Conservation (phyloP, 1,284 basidiomycete species). For the Vanrija sp. region DNA sequence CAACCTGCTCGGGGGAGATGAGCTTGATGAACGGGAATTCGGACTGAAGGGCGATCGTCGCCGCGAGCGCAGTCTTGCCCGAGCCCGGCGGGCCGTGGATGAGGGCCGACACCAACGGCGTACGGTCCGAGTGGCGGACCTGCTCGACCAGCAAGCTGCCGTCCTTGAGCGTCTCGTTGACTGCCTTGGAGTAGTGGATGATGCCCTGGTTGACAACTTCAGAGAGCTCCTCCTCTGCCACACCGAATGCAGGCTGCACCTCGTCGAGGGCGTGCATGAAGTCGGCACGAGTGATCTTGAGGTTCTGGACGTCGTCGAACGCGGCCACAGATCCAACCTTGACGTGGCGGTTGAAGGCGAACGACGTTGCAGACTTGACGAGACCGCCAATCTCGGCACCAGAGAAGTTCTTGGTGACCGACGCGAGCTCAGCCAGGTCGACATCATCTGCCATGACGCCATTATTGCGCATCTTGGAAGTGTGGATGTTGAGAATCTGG, state of each 20-base stretch:
- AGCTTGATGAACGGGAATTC: constrained; percentile 98
- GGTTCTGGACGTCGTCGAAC: constrained; percentile 90
- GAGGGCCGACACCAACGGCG: constrained; percentile 86
- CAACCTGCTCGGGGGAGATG: constrained; percentile 94
- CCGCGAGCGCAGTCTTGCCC: constrained; percentile 94
- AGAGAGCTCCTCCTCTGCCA: constrained; percentile 91
- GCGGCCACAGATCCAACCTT: constrained; percentile 97
- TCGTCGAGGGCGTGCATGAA: constrained; percentile 91
- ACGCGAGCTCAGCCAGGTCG: constrained; percentile 75
- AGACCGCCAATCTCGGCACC: constrained; percentile 95
- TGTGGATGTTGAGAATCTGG: constrained; percentile 96
- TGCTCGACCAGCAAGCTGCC: constrained; percentile 94
- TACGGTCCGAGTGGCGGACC: constrained; percentile 82
- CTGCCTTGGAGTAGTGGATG: constrained; percentile 84
- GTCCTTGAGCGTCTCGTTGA: constrained; percentile 70
- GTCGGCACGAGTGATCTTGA: constrained; percentile 82
- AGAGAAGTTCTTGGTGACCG: constrained; percentile 91
- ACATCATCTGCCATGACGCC: constrained; percentile 88
- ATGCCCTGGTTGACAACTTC: constrained; percentile 96
- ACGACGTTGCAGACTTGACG: constrained; percentile 96
- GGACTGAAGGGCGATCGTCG: constrained; percentile 88
- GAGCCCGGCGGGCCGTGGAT: constrained; percentile 85
- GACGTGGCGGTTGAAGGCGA: constrained; percentile 95
- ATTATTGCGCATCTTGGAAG: constrained; percentile 87
- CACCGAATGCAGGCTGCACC: constrained; percentile 95